These are phyloP conservation scores for Roridomyces roridus DNA, from an alignment of 768 basidiomycete genomes.

Conservation along the genomic window DNA sequence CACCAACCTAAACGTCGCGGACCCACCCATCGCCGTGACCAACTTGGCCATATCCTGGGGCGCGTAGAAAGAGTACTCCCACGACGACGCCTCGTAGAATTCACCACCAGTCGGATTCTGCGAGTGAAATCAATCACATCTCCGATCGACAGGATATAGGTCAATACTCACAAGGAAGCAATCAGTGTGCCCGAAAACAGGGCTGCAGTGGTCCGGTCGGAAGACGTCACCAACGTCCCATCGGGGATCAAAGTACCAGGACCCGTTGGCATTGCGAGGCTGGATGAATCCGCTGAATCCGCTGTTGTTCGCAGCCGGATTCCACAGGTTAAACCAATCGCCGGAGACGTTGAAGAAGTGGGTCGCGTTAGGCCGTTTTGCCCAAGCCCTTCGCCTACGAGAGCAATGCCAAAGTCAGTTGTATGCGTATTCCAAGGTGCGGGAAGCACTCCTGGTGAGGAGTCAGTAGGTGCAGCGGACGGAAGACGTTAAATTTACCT, in stretches of 20 bases:
- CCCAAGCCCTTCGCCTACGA: conserved; percentile 22
- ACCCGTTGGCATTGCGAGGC: conserved; percentile 17
- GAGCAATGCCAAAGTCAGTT: conserved; percentile 25
- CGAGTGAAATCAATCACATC: too few species aligned
- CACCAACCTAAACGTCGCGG: conserved; percentile 14
- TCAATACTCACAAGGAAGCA: conserved; percentile 21
- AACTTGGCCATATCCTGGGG: conserved; percentile 25
- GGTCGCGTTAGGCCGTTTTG: conserved; percentile 3
- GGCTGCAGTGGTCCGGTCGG: conserved; percentile 24
- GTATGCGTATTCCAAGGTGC: conserved; percentile 22
- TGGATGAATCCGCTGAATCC: conserved; percentile 24
- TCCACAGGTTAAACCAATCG: conserved; percentile 27
- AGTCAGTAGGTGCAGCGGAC: background rate
- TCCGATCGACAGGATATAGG: too few species aligned
- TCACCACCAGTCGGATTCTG: conserved; percentile 15
- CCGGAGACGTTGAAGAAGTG: conserved; percentile 20
- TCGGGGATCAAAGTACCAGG: conserved; percentile 24
- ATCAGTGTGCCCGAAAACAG: conserved; percentile 17
- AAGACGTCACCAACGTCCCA: conserved; percentile 19
- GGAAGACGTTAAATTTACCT: background rate
- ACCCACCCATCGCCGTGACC: conserved; percentile 12
- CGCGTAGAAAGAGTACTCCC: conserved; percentile 23
- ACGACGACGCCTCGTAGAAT: conserved; percentile 26
- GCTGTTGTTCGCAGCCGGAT: conserved; percentile 17
- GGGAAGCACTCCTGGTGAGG: conserved; percentile 20